These are phyloP conservation scores for Talaromyces funiculosus DNA, from an alignment of 2,329 filamentous ascomycete genomes.

Conservation along the genomic window DNA sequence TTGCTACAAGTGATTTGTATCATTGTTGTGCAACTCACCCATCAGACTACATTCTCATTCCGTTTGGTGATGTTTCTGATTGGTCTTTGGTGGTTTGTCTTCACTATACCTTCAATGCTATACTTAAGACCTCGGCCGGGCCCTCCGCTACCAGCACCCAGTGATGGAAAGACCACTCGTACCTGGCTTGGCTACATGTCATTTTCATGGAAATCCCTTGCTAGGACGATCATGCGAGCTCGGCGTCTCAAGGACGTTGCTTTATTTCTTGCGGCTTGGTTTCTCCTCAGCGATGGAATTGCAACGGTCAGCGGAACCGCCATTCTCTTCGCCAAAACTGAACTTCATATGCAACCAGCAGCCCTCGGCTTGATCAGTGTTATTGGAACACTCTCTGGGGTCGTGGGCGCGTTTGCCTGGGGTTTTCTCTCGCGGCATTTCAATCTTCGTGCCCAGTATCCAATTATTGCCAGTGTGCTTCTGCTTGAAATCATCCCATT, in stretches of 20 bases:
- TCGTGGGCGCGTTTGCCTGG: slow-evolving; percentile 87
- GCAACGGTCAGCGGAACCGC: slow-evolving; percentile 93
- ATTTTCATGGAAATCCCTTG: slow-evolving; percentile 83
- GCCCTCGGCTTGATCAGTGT: slow-evolving; percentile 89
- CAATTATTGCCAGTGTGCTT: slow-evolving; percentile 83
- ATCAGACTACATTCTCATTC: slow-evolving; percentile 77
- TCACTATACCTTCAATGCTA: slow-evolving; percentile 79
- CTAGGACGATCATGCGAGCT: slow-evolving; percentile 70
- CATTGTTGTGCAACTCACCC: slow-evolving; percentile 64
- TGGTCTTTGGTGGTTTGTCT: slow-evolving; percentile 86
- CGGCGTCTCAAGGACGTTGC: slow-evolving; percentile 70
- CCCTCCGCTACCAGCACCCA: slow-evolving; percentile 59
- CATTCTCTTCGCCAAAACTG: slow-evolving; percentile 91
- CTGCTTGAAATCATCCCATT: slow-evolving; percentile 89
- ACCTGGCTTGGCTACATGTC: slow-evolving; percentile 67
- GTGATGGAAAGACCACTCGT: slow-evolving; percentile 32
- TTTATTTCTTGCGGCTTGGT: slow-evolving; percentile 86
- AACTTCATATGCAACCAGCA: slow-evolving; percentile 81
- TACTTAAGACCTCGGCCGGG: slow-evolving; percentile 87
- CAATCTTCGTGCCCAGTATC: slow-evolving; percentile 70
- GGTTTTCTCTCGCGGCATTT: slow-evolving; percentile 67
- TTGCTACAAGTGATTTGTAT: slow-evolving; percentile 79
- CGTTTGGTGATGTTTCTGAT: slow-evolving; percentile 81
- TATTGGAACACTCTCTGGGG: slow-evolving; percentile 76
- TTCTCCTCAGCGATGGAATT: slow-evolving; percentile 87